Percentiles rank a stretch among this genome's conserved stretches.
These are phyloP conservation scores for Leishmania mexicana DNA, from an alignment of 208 protist genomes.

Conservation along the genomic window DNA sequence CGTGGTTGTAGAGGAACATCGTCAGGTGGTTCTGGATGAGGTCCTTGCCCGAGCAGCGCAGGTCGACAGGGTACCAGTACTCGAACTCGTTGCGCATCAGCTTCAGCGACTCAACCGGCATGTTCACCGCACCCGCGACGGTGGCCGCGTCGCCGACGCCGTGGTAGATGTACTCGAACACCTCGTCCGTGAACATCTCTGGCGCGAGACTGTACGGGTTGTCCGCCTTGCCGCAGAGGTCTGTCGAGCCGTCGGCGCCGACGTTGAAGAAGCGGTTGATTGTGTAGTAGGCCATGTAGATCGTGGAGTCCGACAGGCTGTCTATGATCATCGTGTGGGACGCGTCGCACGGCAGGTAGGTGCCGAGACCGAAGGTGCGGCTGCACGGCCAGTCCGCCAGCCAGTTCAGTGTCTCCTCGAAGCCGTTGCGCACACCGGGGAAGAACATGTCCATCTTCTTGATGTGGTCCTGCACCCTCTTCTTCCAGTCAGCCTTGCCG, in stretches of 20 bases:
- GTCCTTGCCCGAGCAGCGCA: conserved; percentile 99
- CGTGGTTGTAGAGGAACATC: conserved; percentile 99
- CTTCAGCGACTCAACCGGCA: conserved; percentile 69
- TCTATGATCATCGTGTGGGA: conserved; percentile 98
- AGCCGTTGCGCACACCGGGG: conserved; percentile 91
- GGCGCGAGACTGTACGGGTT: conserved; percentile 90
- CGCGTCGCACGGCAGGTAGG: conserved; percentile 96
- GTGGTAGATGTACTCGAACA: conserved; percentile 97
- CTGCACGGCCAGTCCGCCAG: conserved; percentile 99
- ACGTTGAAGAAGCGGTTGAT: conserved; percentile 98
- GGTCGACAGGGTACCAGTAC: conserved; percentile 99
- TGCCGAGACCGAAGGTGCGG: conserved; percentile 99
- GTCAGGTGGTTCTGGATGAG: conserved; percentile 99
- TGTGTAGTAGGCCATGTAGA: conserved; percentile 99
- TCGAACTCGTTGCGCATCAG: conserved; percentile 97
- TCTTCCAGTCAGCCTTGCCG: conserved; percentile 97
- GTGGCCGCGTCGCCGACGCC: conserved; percentile 63
- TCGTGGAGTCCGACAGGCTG: conserved; percentile 99
- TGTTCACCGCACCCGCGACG: conserved; percentile 50
- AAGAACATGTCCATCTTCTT: conserved; percentile 94
- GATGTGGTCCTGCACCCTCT: conserved; percentile 84
- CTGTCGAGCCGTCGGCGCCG: conserved; percentile 46
- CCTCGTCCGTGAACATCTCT: conserved; percentile 93
- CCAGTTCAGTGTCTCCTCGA: conserved; percentile 96
- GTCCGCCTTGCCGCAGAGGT: conserved; percentile 43